Conservation (phyloP, 2,329 filamentous ascomycete species). For the Fusarium heterosporum region DNA sequence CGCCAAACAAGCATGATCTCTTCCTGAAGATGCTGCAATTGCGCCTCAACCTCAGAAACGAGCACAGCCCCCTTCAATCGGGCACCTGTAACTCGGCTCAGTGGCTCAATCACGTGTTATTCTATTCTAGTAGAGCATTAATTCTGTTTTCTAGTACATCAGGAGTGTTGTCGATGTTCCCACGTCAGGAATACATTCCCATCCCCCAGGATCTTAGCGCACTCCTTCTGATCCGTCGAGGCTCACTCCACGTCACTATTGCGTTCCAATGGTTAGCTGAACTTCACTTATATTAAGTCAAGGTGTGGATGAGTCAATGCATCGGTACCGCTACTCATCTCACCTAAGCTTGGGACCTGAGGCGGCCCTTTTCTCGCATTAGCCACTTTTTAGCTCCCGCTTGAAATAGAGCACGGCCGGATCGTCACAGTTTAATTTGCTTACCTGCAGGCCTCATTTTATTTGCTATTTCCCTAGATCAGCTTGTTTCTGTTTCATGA, state of each 20-base stretch:
- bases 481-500: slow-evolving; percentile 40
- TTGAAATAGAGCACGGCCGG: slow-evolving; percentile 18
- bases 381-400: slow-evolving; percentile 13
- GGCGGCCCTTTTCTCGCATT: not conserved
- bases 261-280: not conserved
- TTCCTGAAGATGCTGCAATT: slow-evolving; percentile 38
- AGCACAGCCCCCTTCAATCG: slow-evolving; percentile 18
- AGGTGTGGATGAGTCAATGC: slow-evolving; percentile 31
- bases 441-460: slow-evolving; percentile 16
- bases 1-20: slow-evolving; percentile 34
- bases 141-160: not conserved
- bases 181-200: not conserved
- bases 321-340: slow-evolving; percentile 1
- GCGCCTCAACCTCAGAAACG: slow-evolving; percentile 26
- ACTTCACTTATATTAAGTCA: slow-evolving; percentile 30
- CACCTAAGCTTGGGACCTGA: not conserved
- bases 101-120: not conserved
- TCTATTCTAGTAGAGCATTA: not conserved
- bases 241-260: slow-evolving; percentile 2
- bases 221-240: not conserved
- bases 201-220: slow-evolving; percentile 11
- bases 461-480: slow-evolving; percentile 17
- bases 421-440: slow-evolving; percentile 17
- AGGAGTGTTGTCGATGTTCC: slow-evolving; percentile 10
- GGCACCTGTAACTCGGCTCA: not conserved